These are phyloP conservation scores for Puya raimondii DNA, from an alignment of 176 grass and related monocot species.

Conservation along the genomic window DNA sequence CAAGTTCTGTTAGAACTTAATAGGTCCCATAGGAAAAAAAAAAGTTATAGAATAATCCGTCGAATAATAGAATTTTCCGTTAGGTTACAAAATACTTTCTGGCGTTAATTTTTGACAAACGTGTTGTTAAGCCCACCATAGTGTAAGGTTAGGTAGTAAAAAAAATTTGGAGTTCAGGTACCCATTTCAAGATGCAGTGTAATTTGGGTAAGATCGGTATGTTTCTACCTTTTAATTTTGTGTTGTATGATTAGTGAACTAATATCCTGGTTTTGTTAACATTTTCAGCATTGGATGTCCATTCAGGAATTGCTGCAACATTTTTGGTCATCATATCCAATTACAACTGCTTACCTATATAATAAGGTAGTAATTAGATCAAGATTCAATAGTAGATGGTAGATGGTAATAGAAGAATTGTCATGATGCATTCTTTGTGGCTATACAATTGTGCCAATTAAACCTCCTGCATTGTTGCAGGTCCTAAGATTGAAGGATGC, in stretches of 20 bases:
- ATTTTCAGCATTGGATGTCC: slow-evolving; percentile 77
- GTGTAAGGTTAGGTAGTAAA: no score
- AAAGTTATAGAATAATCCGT: no score
- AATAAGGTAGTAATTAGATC: slow-evolving; percentile 58
- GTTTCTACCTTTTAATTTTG: no score
- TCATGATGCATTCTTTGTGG: not conserved
- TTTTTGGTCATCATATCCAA: slow-evolving; percentile 97
- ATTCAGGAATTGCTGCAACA: slow-evolving; percentile 85
- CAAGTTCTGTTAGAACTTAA: no score
- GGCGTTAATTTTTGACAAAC: no score
- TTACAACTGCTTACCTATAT: slow-evolving; percentile 60
- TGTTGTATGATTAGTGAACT: not conserved
- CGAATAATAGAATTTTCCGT: no score
- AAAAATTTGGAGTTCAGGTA: no score
- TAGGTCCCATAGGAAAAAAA: no score
- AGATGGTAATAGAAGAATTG: not conserved
- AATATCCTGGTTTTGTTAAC: slow-evolving; percentile 13
- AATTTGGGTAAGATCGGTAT: no score
- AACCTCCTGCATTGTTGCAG: slow-evolving; percentile 25
- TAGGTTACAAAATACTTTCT: no score
- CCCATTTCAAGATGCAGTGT: no score
- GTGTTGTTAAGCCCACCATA: no score
- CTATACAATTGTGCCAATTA: not conserved
- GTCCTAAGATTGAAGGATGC: slow-evolving; percentile 80
- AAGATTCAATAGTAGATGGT: not conserved